phyloP scores from a whole-genome alignment of 169 alveolate genomes.

The Eimeria acervulina region DNA sequence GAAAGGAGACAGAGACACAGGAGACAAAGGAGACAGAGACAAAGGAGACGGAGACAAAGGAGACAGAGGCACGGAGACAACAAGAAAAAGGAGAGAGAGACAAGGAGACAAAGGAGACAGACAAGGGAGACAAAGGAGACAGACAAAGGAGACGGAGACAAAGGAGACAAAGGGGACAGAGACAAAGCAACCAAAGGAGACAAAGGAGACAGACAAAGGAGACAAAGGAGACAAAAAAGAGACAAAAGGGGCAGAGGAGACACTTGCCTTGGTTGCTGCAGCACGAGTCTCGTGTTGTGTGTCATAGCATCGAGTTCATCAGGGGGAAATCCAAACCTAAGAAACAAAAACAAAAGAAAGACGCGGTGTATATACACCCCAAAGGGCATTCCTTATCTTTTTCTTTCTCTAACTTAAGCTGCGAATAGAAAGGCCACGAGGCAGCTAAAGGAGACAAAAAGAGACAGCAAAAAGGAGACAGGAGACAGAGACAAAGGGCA shows the following conservation, averaged over 20 bases:
- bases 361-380: background rate
- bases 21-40: background rate
- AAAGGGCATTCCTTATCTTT: no score
- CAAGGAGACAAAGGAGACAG: background rate
- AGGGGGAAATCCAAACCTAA: conserved; percentile 79
- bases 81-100: background rate
- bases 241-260: background rate
- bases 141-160: background rate
- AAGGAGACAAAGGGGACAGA: background rate
- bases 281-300: conserved; percentile 42
- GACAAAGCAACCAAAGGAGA: background rate
- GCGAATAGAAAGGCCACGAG: no score
- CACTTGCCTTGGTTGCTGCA: conserved; percentile 58
- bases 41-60: background rate
- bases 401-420: no score
- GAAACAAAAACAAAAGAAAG: background rate
- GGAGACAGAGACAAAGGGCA: background rate
- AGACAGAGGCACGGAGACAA: background rate
- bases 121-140: background rate
- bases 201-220: background rate
- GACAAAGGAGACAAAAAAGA: background rate
- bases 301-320: conserved; percentile 73
- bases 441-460: no score
- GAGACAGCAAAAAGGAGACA: no score
- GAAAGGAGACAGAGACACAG: background rate